Evolutionary conservation across 805 yeast genomes (phyloP).

Genomic region (Schwanniomyces yamadae): DNA sequence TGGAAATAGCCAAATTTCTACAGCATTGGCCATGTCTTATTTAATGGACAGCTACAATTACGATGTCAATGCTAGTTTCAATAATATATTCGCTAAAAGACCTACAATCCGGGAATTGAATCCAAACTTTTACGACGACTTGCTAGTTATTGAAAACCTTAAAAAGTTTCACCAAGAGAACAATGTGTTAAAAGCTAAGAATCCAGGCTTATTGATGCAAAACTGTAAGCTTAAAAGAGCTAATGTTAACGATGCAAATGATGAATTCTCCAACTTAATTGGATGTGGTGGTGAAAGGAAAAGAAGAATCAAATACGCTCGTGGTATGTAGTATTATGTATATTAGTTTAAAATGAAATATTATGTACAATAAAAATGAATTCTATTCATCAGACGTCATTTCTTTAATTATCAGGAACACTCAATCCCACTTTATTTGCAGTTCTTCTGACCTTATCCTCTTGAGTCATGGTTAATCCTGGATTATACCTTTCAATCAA

Average conservation of each 20-base stretch:
- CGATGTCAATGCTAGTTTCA: slow-evolving; percentile 30
- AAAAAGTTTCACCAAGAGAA: slow-evolving; percentile 39
- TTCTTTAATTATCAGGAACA: slow-evolving; percentile 30
- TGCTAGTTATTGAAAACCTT: slow-evolving; percentile 38
- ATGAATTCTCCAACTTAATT: slow-evolving; percentile 7
- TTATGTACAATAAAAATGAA: slow-evolving; percentile 1
- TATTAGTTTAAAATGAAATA: not conserved
- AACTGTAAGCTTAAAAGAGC: slow-evolving; percentile 32
- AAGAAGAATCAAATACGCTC: slow-evolving; percentile 11
- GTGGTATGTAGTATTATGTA: slow-evolving; percentile 3
- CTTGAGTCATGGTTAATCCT: slow-evolving; percentile 72
- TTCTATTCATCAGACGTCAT: not conserved
- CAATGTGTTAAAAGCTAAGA: slow-evolving; percentile 25
- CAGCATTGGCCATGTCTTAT: slow-evolving; percentile 33
- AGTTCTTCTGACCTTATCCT: slow-evolving; percentile 73
- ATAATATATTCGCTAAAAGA: slow-evolving; percentile 18
- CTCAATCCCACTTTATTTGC: slow-evolving; percentile 85
- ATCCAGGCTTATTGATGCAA: slow-evolving; percentile 22
- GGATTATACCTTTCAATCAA: slow-evolving; percentile 85
- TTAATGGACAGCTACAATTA: slow-evolving; percentile 41
- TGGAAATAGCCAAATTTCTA: slow-evolving; percentile 26
- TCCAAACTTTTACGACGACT: slow-evolving; percentile 37
- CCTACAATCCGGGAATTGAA: slow-evolving; percentile 23
- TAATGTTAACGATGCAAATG: slow-evolving; percentile 21
- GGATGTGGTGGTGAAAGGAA: slow-evolving; percentile 19